phyloP scores from a whole-genome alignment of 768 basidiomycete genomes.

The Boletus bicolor region DNA sequence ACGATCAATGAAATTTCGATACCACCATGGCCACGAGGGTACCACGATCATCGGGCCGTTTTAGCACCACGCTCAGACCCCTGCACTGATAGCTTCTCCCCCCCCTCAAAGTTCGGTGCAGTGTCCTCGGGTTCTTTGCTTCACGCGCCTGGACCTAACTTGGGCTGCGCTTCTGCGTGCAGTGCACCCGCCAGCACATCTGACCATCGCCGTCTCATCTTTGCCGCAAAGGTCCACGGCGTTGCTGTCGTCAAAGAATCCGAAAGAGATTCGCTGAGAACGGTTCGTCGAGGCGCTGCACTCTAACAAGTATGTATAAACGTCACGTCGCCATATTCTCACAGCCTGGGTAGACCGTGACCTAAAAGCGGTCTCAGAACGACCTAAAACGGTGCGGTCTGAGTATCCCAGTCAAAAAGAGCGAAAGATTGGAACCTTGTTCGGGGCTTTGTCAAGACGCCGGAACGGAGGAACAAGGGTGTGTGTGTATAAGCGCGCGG shows the following conservation, averaged over 20 bases:
- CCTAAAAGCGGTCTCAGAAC: background rate
- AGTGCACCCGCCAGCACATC: background rate
- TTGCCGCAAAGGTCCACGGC: conserved; percentile 10
- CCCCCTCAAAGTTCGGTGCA: conserved; percentile 14
- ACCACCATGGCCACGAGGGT: conserved; percentile 14
- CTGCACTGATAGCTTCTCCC: conserved; percentile 8
- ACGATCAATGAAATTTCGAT: conserved; percentile 6
- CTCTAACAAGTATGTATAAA: background rate
- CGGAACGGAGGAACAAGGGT: conserved; percentile 1
- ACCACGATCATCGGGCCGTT: conserved; percentile 4
- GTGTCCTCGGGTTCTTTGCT: conserved; percentile 11
- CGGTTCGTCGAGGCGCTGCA: background rate
- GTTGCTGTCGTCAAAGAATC: conserved; percentile 2
- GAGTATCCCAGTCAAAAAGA: background rate
- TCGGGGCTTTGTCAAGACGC: background rate
- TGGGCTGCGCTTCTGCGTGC: background rate
- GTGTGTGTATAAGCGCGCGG: background rate
- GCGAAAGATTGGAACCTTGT: conserved; percentile 8
- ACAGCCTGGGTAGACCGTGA: background rate
- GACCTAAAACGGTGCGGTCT: conserved; percentile 1
- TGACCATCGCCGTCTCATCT: conserved; percentile 1
- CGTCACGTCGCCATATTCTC: background rate
- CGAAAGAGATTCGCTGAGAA: conserved; percentile 1
- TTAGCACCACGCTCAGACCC: background rate
- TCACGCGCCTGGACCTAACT: background rate